Evolutionary conservation across 1,139 yeast species (phyloP), one percentile per base, ranked within the genome.

Genomic region (Candida sanyaensis): DNA sequence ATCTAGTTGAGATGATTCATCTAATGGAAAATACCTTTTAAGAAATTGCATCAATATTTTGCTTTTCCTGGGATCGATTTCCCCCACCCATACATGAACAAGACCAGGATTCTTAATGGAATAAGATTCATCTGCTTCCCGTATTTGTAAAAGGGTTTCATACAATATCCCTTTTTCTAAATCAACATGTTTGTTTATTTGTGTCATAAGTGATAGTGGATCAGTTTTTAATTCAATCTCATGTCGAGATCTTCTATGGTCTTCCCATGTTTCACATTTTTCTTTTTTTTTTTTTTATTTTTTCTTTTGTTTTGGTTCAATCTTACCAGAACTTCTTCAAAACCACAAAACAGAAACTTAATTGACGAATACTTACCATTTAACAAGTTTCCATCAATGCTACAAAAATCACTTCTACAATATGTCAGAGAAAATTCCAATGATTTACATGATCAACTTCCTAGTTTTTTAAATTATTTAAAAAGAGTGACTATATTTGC

Each of bases 1-100:
- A 8, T 55, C 48, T 40, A 71, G 21, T 13, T 6, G 21, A 17
- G 38, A 17, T 3, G 59, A 44, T 1, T 49, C 51, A 43, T 74
- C 78, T 8, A 54, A 49, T 7, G 70, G 66, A 9, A 72, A 51
- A 17, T 49, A 51, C 12, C 65, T 66, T 32, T 66, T 62, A 1
- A 73, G 60, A 21, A 71, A 57, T 5, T 56, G 44, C 24, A 68
- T 54, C 23, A 72, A 50, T 34, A 55, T 50, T 46, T 69, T 69
- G 5, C 76, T 65, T 39, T 63, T 59, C 23, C 46, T 50, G 1
- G 78, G 74, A 4, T 49, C 51, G 11, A 75, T 61, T 17, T 62
- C 64, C 50, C 78, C 72, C 38, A 81, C 70, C 95, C 96, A 88
- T 1, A 80, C 85, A 4, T 69, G 64, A 2, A 74, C 64, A 9